Evolutionary conservation across 2,329 filamentous ascomycete genomes (phyloP), one percentile per base, ranked within the genome.

Genomic region (Fusarium sp.): DNA sequence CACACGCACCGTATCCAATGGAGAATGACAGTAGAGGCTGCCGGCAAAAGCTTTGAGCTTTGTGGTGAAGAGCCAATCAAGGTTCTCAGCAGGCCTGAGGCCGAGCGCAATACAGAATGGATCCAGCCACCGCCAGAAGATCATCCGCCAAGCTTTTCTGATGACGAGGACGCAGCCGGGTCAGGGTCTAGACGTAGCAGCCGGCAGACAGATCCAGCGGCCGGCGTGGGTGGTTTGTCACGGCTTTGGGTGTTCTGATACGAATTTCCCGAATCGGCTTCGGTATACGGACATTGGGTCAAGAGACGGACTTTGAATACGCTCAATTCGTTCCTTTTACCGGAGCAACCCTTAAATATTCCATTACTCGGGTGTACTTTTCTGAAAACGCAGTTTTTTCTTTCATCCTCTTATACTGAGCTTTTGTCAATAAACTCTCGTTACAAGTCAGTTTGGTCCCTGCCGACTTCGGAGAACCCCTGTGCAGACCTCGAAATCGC

Each of bases 191-290:
- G 57, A 10, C 35, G 35, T 12, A 39, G 35, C 10, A 60, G 46
- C 11, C 45, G n/a, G 15, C 33, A 38, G 5, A 41, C 27, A 12
- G 57, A 60, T 23, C 23, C 12, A 23, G 27, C 46, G 2, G 46
- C 45, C 1, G 57, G 57, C 2, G 57, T 60, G 8, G 35, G 57
- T 11, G 57, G 57, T 19, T 12, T 60, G n/a, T 60, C 57, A 15
- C 27, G 57, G 9, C 57, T 60, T 60, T 60, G 57, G 46, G 57
- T 60, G n/a, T 33, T 60, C 9, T 60, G n/a, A 60, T 54, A 16
- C 7, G 18, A 39, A 39, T 59, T 57, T 7, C 0, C 54, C 54
- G 54, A 57, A 10, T 33, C n/a, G 23, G 35, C 18, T 21, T 48
- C 39, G 54, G 39, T 23, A 31, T 29, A 29, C 19, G 19, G 25